Base-by-base conservation (phyloP, 2,329 filamentous ascomycete species). In the Microsporum canis region DNA sequence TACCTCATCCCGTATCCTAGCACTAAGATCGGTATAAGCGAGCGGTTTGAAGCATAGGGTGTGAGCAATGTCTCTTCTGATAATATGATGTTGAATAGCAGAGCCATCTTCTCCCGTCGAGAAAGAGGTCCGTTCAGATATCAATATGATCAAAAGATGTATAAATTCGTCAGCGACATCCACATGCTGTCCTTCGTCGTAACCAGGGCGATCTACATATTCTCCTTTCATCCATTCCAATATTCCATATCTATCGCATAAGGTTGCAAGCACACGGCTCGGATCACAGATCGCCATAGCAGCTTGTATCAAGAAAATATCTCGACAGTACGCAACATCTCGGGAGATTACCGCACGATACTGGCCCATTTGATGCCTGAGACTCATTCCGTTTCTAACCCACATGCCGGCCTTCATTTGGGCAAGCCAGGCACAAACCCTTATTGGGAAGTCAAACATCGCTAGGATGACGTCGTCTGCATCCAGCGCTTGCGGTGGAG, bases 401-500 rank as follows among this genome's bases (percentile, higher is more conserved):
- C 95, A 99, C 86, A 97, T 95, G 58, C 91, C 89, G 17, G 92
- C 91, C 73, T 95, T 96, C 85, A 99, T 97, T 76, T 99, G 95
- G 4, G 94, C 89, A 36, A 99, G 79, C 94, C 94, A 99, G 23
- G 90, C 91, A 71, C 91, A 96, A 0, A 97, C 91, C 59, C 95
- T 84, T 3, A 99, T 79, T 0, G 95, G 92, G 68, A 89, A 96
- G 72, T 99, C 94, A 69, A 99, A 96, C 58, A 91, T 84, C 1
- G 88, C 87, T 72, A 96, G 85, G 27, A 96, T 78, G 68, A 91
- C 86, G 71, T 95, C 90, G 68, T 95, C 88, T 0, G 87, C 77
- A 0, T 77, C 78, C 31, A 76, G 66, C 43, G 68, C 61, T 61
- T 65, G 39, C 51, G 66, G 64, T 10, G 84, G 83, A 63, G 82